phyloP scores from a whole-genome alignment of 441 rosid species.

The Gossypium trilobum region DNA sequence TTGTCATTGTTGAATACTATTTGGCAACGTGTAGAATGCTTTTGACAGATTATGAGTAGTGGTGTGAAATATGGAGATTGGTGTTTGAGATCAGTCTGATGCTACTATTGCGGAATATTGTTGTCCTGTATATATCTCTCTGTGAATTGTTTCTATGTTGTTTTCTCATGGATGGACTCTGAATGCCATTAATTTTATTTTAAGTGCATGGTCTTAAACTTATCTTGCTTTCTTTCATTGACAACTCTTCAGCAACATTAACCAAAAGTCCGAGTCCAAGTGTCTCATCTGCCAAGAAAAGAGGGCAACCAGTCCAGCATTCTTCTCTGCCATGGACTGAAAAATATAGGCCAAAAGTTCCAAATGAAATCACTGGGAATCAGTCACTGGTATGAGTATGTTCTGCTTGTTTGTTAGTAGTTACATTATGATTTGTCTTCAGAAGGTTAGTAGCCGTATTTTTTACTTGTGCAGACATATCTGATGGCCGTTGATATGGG shows the following conservation, averaged over 20 bases:
- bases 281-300: constrained; percentile 37
- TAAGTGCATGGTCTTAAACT: neutral
- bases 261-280: constrained; percentile 25
- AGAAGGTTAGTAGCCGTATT: neutral
- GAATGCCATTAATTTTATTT: neutral
- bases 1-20: neutral
- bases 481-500: neutral
- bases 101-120: neutral
- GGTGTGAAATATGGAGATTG: neutral
- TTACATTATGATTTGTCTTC: neutral
- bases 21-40: neutral
- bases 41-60: neutral
- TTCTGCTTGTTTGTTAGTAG: neutral
- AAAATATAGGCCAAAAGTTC: constrained; percentile 74
- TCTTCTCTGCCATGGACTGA: constrained; percentile 74
- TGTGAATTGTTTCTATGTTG: neutral
- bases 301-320: constrained; percentile 31
- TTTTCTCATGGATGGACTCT: neutral
- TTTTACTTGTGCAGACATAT: neutral
- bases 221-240: constrained; percentile 21
- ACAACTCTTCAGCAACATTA: constrained; percentile 24
- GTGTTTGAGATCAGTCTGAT: neutral
- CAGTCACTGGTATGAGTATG: constrained; percentile 54
- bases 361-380: constrained; percentile 84
- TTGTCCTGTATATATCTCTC: neutral